Evolutionary conservation across 257 asterid species (phyloP).

Genomic region (Salvia splendens): DNA sequence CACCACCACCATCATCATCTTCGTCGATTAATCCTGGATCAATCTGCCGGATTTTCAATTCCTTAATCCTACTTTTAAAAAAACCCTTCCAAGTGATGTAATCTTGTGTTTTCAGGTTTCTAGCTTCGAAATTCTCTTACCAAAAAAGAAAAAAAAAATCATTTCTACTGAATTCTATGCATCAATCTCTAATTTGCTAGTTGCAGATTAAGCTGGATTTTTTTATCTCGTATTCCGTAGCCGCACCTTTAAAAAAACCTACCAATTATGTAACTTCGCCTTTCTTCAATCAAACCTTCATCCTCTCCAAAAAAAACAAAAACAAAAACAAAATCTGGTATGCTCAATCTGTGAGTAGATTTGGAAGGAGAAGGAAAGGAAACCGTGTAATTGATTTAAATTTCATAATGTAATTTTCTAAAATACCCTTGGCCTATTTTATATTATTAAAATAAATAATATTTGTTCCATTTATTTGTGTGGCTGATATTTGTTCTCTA

Average conservation of each 20-base stretch:
- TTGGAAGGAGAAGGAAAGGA: no score
- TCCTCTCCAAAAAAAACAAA: no score
- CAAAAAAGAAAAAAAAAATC: background rate
- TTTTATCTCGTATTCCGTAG: constrained; percentile 48
- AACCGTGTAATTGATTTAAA: no score
- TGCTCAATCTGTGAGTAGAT: no score
- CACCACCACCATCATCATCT: background rate
- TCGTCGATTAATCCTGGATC: constrained; percentile 32
- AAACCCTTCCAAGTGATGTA: constrained; percentile 39
- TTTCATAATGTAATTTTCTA: no score
- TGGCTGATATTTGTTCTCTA: no score
- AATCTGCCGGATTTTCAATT: background rate
- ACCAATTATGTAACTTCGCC: constrained; percentile 50
- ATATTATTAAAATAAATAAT: no score
- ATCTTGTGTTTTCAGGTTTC: background rate
- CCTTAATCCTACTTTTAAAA: constrained; percentile 33
- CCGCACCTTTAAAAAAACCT: constrained; percentile 57
- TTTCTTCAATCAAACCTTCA: no score
- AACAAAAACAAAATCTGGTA: no score
- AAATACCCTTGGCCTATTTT: no score
- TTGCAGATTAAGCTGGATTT: constrained; percentile 46
- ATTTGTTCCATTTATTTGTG: no score
- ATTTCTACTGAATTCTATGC: background rate
- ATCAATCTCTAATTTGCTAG: background rate
- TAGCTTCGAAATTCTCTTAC: no score